Evolutionary conservation across 805 yeast genomes (phyloP), one percentile per base, ranked within the genome.

Genomic region (Hanseniaspora singularis): DNA sequence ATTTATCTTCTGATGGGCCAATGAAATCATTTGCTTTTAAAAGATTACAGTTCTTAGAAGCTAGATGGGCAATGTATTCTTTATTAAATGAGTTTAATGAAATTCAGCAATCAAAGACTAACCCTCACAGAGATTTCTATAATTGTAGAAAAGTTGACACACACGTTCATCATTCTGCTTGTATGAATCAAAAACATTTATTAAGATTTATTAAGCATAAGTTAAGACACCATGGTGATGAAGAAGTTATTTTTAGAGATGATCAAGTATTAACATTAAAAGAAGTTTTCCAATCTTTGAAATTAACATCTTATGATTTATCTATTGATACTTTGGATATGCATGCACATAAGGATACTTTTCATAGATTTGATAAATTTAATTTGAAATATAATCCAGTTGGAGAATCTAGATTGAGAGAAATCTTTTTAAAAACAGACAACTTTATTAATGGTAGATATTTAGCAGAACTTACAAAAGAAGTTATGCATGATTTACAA

Each of bases 271-370:
- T 92, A 57, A 82, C 96, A 0, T 71, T 92, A 53, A 74, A 71
- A n/a, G 81, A 89, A 61, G 99, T 92, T 40, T 92, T 92, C 65
- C 74, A 87, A 58, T 87, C 97, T 31, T 72, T 92, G 62, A 79
- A 85, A 48, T 72, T 92, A 51, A 81, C 95, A 0, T 97, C 96
- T 1, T 92, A 94, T 60, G 98, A 92, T 60, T 70, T 92, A 50
- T 82, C 94, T 49, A 92, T 92, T 57, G 99, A 92, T 58, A 94
- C 98, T 1, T 72, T 92, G 54, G 99, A 92, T 64, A 92, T 92
- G 99, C 99, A 92, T 64, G 99, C 99, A 4, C 98, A 92, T 63
- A 83, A 88, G 53, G 99, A 92, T 58, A 83, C 97, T 0, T 92
- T 92, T 73, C 99, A 92, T 64, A 74, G 99, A 57, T 92, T 92